Percentiles rank a stretch among this genome's conserved stretches.
Evolutionary conservation across 176 grass and related monocot species (phyloP).

Genomic region (Cenchrus fungigraminus): DNA sequence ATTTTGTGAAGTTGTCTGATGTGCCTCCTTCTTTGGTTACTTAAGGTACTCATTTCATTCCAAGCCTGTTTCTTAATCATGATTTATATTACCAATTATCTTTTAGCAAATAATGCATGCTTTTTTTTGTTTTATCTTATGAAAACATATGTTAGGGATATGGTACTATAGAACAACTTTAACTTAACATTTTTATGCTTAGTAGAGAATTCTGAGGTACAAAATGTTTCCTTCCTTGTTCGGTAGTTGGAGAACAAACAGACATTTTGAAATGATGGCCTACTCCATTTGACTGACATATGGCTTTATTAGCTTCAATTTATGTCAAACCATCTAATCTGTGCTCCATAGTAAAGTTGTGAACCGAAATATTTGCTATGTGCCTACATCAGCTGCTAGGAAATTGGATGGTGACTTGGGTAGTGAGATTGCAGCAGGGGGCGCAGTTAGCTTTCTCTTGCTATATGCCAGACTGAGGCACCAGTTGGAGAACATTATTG

Average conservation of each 20-base stretch:
- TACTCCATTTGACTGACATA: conserved; percentile 5
- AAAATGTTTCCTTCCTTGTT: conserved; percentile 17
- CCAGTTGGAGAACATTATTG: conserved; percentile 12
- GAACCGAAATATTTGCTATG: neutral
- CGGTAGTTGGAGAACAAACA: conserved; percentile 13
- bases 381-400: conserved; percentile 23
- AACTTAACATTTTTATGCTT: neutral
- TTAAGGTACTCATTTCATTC: conserved; percentile 41
- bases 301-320: conserved; percentile 13
- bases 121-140: neutral
- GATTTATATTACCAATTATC: neutral
- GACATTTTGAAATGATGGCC: conserved; percentile 10
- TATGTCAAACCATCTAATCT: conserved; percentile 25
- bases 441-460: neutral
- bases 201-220: neutral
- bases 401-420: conserved; percentile 24
- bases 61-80: neutral
- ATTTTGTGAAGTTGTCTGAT: conserved; percentile 61
- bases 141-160: neutral
- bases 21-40: conserved; percentile 27
- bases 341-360: conserved; percentile 1
- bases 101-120: conserved; percentile 15
- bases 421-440: neutral
- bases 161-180: conserved; percentile 7
- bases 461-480: conserved; percentile 4